Evolutionary conservation across 345 rosid species (phyloP).

Genomic region (Hevea brasiliensis): DNA sequence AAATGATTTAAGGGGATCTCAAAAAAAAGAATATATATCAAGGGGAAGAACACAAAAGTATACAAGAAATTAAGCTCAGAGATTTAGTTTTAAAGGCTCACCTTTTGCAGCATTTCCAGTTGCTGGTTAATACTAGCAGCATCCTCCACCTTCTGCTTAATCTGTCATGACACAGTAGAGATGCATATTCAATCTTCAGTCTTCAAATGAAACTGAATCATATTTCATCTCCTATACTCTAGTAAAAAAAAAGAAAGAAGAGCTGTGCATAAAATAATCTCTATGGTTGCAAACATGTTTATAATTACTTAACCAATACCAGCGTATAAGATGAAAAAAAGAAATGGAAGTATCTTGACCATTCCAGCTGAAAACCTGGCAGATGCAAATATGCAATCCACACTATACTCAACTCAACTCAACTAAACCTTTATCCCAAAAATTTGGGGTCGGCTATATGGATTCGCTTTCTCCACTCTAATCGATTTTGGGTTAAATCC

Average conservation of each 20-base stretch:
- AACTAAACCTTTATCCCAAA: too few species aligned
- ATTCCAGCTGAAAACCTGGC: neutral
- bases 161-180: conserved; percentile 37
- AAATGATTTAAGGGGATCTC: neutral
- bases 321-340: neutral
- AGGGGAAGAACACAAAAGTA: neutral
- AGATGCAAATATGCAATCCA: neutral
- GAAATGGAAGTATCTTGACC: neutral
- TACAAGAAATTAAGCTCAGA: neutral
- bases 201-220: neutral
- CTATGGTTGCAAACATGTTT: neutral
- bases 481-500: too few species aligned
- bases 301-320: neutral
- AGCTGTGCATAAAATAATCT: neutral
- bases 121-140: conserved; percentile 33
- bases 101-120: conserved; percentile 59
- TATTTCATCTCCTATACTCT: neutral
- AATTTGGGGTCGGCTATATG: too few species aligned
- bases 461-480: too few species aligned
- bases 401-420: too few species aligned
- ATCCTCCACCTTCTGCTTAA: conserved; percentile 48
- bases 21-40: neutral
- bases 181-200: conserved; percentile 13
- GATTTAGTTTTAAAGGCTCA: conserved; percentile 13
- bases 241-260: neutral